Base-by-base conservation (phyloP, 2,329 filamentous ascomycete species). In the Aspergillus carbonarius region DNA sequence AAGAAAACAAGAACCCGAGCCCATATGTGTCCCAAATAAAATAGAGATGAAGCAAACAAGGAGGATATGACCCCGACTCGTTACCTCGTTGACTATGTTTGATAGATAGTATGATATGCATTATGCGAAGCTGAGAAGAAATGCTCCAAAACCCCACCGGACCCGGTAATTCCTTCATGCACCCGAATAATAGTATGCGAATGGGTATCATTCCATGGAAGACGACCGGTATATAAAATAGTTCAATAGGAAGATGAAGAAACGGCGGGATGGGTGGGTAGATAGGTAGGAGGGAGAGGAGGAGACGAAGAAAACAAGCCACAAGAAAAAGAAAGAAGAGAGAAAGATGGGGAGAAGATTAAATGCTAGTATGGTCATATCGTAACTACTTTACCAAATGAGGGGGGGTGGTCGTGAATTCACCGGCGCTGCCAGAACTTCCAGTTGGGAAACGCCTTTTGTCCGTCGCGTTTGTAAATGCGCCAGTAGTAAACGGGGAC, bases 401-500 rank as follows among this genome's bases (percentile, higher is more conserved):
- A 39, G 34, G 23, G 17, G 18, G 17, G 23, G 17, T 13, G 17
- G 15, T 54, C 23, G 10, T 54, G 32, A 13, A 27, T 20, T 57
- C 59, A 58, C 60, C 54, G 61, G 62, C 63, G 63, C 55, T 72
- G 74, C 79, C 79, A 81, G 60, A 80, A 81, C 57, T 72, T 79
- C 78, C 75, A 79, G 15, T 65, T 60, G 15, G 70, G 66, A 37
- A 75, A 59, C 8, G 68, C 63, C 32, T 68, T 70, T 12, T 67
- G 69, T 15, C 76, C 76, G 67, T 89, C 85, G 48, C 86, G 81
- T 20, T 88, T 83, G 52, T 86, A 85, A 48, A 97, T 88, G 65
- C 92, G 85, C 86, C 89, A 96, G 73, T 90, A 96, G 76, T 93
- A 99, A 27, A 98, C 85, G 0, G 92, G 90, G 37, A 98, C 81